phyloP scores from a whole-genome alignment of 805 yeast species.

The Starmerella etchellsii region DNA sequence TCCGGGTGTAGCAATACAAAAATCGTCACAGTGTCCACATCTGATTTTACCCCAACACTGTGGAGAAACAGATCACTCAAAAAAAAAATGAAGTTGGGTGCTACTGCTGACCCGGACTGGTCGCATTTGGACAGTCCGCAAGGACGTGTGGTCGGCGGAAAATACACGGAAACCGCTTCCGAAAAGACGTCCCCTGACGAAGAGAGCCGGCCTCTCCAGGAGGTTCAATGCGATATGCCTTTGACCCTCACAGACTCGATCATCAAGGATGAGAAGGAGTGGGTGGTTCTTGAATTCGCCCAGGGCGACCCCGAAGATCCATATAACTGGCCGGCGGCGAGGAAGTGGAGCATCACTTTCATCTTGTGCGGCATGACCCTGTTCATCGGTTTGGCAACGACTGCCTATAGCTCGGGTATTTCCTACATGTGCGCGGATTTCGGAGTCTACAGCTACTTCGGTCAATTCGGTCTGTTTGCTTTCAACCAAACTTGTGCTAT shows the following conservation, averaged over 20 bases:
- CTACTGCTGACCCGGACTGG: conserved; percentile 20
- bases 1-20: too few species aligned
- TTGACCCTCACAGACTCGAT: conserved; percentile 18
- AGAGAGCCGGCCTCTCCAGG: conserved; percentile 14
- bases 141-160: conserved; percentile 20
- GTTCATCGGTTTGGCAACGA: conserved; percentile 86
- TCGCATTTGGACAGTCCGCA: conserved; percentile 17
- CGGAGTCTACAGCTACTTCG: conserved; percentile 53
- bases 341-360: conserved; percentile 40
- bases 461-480: conserved; percentile 43
- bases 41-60: too few species aligned
- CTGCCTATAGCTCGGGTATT: conserved; percentile 81
- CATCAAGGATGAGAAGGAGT: conserved; percentile 19
- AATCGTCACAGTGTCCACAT: too few species aligned
- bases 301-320: conserved; percentile 88
- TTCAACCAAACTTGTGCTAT: conserved; percentile 52
- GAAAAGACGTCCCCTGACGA: conserved; percentile 10
- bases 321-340: conserved; percentile 55
- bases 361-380: conserved; percentile 60
- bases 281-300: conserved; percentile 50
- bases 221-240: conserved; percentile 19
- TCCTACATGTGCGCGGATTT: conserved; percentile 46
- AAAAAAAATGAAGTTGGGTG: conserved; percentile 13
- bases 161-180: conserved; percentile 12
- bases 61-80: too few species aligned